These are phyloP conservation scores for Lasiodiplodia theobromae DNA, from an alignment of 2,329 filamentous ascomycete species.

Conservation along the genomic window DNA sequence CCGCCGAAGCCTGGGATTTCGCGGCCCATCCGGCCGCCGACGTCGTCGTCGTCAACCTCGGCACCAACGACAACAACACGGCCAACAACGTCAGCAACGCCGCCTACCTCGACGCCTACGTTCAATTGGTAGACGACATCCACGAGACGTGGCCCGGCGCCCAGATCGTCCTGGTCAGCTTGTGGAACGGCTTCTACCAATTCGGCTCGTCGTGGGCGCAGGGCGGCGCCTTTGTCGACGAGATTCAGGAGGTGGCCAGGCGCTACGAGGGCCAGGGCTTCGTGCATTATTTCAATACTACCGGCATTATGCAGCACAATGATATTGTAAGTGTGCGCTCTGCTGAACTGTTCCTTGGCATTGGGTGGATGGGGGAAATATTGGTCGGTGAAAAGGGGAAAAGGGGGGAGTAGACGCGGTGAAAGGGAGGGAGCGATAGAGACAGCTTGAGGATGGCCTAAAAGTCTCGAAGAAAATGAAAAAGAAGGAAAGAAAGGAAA, in stretches of 20 bases:
- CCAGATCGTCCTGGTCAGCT: slow-evolving; percentile 53
- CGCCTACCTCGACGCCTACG: slow-evolving; percentile 51
- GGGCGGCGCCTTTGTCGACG: slow-evolving; percentile 56
- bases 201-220: slow-evolving; percentile 60
- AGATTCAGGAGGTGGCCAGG: slow-evolving; percentile 60
- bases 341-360: no score
- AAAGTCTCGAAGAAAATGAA: no score
- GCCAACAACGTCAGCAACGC: slow-evolving; percentile 50
- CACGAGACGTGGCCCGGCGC: slow-evolving; percentile 52
- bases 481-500: no score
- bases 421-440: no score
- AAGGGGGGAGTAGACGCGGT: no score
- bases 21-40: slow-evolving; percentile 45
- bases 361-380: no score
- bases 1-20: slow-evolving; percentile 47
- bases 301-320: slow-evolving; percentile 67
- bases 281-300: slow-evolving; percentile 68
- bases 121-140: slow-evolving; percentile 51
- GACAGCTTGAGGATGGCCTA: no score
- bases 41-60: slow-evolving; percentile 55
- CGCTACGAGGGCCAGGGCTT: slow-evolving; percentile 61
- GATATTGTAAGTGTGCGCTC: slow-evolving; percentile 52
- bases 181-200: slow-evolving; percentile 63
- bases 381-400: no score
- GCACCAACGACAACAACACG: slow-evolving; percentile 55